phyloP scores from a whole-genome alignment of 179 eudicot genomes.

The Silene coronaria region DNA sequence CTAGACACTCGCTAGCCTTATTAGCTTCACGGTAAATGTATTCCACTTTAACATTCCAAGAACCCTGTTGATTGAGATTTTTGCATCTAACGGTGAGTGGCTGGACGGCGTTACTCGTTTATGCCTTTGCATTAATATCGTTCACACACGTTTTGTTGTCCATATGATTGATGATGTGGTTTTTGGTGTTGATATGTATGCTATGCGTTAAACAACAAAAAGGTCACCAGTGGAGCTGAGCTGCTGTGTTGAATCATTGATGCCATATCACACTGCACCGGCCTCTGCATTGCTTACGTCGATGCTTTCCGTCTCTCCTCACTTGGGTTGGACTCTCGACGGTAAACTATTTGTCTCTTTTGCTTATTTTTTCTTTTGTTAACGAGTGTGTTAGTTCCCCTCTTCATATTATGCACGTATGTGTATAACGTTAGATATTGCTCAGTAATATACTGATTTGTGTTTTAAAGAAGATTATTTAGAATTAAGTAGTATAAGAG shows the following conservation, averaged over 20 bases:
- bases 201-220: neutral
- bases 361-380: neutral
- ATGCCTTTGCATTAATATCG: too few relatives aligned
- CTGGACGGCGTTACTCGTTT: too few relatives aligned
- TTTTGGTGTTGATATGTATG: neutral
- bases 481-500: neutral
- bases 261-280: constrained; percentile 81
- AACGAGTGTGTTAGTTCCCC: constrained; percentile 1
- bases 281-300: constrained; percentile 82
- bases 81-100: too few relatives aligned
- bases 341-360: constrained; percentile 32
- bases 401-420: neutral
- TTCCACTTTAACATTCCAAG: too few relatives aligned
- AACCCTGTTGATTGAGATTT: too few relatives aligned
- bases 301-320: constrained; percentile 57
- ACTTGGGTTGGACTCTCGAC: constrained; percentile 65
- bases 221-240: constrained; percentile 85
- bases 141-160: too few relatives aligned
- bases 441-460: neutral
- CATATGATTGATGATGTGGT: too few relatives aligned
- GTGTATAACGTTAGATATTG: neutral
- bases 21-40: too few relatives aligned
- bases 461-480: neutral
- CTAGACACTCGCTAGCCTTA: too few relatives aligned
- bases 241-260: constrained; percentile 53